A percentile compares a stretch with the other conserved stretches of the same genome.
phyloP scores from a whole-genome alignment of 2,329 filamentous ascomycete genomes.

The Trichoderma sp. region DNA sequence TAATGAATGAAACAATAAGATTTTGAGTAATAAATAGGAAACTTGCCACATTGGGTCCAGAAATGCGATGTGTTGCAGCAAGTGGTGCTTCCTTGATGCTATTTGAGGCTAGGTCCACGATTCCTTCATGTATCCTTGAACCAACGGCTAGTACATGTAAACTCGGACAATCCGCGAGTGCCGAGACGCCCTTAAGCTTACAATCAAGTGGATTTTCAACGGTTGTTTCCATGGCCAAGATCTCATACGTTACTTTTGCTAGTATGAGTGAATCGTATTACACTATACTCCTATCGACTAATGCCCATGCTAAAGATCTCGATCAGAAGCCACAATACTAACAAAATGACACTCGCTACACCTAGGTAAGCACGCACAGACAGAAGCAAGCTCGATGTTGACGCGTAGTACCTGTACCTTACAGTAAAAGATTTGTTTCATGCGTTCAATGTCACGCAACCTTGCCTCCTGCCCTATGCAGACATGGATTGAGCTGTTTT shows the following conservation, averaged over 20 bases:
- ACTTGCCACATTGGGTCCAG: background rate
- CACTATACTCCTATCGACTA: background rate
- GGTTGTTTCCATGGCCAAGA: background rate
- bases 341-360: background rate
- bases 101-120: background rate
- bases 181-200: background rate
- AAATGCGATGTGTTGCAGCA: background rate
- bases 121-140: background rate
- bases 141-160: background rate
- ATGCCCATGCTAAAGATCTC: background rate
- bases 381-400: background rate
- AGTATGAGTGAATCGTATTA: background rate
- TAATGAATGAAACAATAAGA: background rate
- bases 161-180: background rate
- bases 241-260: background rate
- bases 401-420: background rate
- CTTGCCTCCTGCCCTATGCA: conserved; percentile 4
- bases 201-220: no score
- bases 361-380: background rate
- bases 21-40: background rate
- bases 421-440: background rate
- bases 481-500: background rate
- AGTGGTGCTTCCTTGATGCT: background rate
- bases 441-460: background rate
- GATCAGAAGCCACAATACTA: background rate